Evolutionary conservation across 2,329 filamentous ascomycete genomes (phyloP).

Genomic region (Claviceps pazoutovae): DNA sequence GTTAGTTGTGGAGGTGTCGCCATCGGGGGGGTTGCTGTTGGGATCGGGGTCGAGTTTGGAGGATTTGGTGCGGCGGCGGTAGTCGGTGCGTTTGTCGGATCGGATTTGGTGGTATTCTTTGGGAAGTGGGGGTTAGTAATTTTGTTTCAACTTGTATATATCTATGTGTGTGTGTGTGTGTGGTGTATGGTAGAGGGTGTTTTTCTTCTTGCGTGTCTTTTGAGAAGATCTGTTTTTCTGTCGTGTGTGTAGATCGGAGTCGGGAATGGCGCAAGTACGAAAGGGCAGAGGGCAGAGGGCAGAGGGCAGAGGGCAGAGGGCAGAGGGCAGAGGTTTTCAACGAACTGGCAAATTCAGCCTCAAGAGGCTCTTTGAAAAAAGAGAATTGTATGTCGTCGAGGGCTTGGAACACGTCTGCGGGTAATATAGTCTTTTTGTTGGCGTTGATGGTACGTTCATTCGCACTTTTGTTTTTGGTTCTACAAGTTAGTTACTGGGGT

Average conservation of each 20-base stretch:
- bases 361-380: slow-evolving; percentile 54
- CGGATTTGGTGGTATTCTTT: slow-evolving; percentile 60
- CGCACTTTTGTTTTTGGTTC: slow-evolving; percentile 35
- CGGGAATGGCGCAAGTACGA: no score
- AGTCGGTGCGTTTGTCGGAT: slow-evolving; percentile 59
- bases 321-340: slow-evolving; percentile 6
- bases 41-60: slow-evolving; percentile 25
- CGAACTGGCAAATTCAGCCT: slow-evolving; percentile 64
- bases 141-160: neutral
- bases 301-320: no score
- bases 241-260: no score
- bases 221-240: no score
- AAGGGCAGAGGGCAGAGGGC: no score
- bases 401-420: slow-evolving; percentile 61
- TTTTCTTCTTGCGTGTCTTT: no score
- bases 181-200: no score
- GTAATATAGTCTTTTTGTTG: slow-evolving; percentile 68
- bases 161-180: neutral
- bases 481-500: neutral
- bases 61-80: slow-evolving; percentile 55
- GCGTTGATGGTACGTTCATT: slow-evolving; percentile 53
- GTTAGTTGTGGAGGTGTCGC: slow-evolving; percentile 25
- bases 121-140: neutral
- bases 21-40: slow-evolving; percentile 5
- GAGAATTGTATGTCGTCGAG: slow-evolving; percentile 64